A percentile compares a stretch with the other conserved stretches of the same genome.
phyloP scores from a whole-genome alignment of 139 green algal genomes.

The Penium margaritaceum region DNA sequence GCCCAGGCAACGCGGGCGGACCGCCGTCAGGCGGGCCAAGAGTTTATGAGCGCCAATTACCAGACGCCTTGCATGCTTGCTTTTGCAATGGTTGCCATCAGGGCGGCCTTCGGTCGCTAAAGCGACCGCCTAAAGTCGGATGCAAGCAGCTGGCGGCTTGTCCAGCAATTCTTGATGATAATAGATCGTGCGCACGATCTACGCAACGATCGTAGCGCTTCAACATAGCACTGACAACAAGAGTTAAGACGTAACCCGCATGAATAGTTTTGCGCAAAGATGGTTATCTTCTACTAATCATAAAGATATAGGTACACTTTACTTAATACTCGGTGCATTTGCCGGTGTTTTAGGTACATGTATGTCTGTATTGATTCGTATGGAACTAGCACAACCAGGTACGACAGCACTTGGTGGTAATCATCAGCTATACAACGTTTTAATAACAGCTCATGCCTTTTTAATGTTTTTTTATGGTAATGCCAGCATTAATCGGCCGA shows the following conservation, averaged over 20 bases:
- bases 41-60: no score
- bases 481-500: conserved; percentile 20
- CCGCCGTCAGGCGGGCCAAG: no score
- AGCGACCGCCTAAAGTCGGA: no score
- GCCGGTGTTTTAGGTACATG: conserved; percentile 49
- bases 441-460: conserved; percentile 55
- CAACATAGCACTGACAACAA: conserved; percentile 2
- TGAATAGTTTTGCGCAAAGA: conserved; percentile 29
- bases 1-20: no score
- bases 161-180: no score
- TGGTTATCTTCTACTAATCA: conserved; percentile 26
- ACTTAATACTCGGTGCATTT: conserved; percentile 56
- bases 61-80: no score
- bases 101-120: no score
- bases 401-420: conserved; percentile 44
- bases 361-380: conserved; percentile 54
- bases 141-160: no score
- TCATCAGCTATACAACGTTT: conserved; percentile 56
- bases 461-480: conserved; percentile 50
- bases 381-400: conserved; percentile 37
- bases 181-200: no score
- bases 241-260: conserved; percentile 10
- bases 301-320: conserved; percentile 57
- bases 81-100: no score
- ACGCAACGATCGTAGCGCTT: no score